phyloP scores from a whole-genome alignment of 257 asterid species.

The Knoxia roxburghii region DNA sequence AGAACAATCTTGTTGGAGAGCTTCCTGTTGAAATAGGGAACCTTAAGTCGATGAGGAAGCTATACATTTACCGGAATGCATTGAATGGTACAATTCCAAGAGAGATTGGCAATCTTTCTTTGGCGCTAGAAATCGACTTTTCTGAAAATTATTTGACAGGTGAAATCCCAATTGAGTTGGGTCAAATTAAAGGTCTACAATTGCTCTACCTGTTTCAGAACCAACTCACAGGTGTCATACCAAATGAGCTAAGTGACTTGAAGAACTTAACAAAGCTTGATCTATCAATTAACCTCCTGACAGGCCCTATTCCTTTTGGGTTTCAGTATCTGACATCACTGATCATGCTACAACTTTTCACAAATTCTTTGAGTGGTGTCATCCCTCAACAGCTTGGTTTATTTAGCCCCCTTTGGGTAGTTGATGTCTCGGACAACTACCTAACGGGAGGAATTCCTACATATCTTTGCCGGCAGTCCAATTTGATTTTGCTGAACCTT shows the following conservation, averaged over 20 bases:
- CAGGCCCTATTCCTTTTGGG: slow-evolving; percentile 81
- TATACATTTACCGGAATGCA: slow-evolving; percentile 66
- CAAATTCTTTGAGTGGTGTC: slow-evolving; percentile 55
- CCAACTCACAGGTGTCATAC: slow-evolving; percentile 68
- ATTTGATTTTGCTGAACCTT: slow-evolving; percentile 68
- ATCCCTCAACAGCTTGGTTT: slow-evolving; percentile 76
- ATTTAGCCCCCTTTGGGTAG: slow-evolving; percentile 70
- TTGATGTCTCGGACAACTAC: slow-evolving; percentile 63
- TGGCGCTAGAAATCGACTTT: slow-evolving; percentile 59
- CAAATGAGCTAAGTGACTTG: slow-evolving; percentile 57
- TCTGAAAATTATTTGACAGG: slow-evolving; percentile 73
- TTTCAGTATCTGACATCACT: slow-evolving; percentile 58
- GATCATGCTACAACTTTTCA: slow-evolving; percentile 67
- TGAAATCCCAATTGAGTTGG: slow-evolving; percentile 63
- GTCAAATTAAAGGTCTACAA: slow-evolving; percentile 38
- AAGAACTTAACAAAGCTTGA: slow-evolving; percentile 63
- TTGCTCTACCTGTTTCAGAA: slow-evolving; percentile 68
- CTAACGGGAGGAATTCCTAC: slow-evolving; percentile 78
- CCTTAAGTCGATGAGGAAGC: slow-evolving; percentile 31
- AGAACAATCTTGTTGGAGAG: slow-evolving; percentile 64
- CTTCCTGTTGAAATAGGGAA: slow-evolving; percentile 69
- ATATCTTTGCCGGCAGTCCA: slow-evolving; percentile 45
- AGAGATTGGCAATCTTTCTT: slow-evolving; percentile 72
- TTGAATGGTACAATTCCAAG: slow-evolving; percentile 78
- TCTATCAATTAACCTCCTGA: slow-evolving; percentile 65